Percentiles rank a stretch among this genome's conserved stretches.
phyloP scores from a whole-genome alignment of 768 basidiomycete genomes.

The Hortiboletus flavorubellus region DNA sequence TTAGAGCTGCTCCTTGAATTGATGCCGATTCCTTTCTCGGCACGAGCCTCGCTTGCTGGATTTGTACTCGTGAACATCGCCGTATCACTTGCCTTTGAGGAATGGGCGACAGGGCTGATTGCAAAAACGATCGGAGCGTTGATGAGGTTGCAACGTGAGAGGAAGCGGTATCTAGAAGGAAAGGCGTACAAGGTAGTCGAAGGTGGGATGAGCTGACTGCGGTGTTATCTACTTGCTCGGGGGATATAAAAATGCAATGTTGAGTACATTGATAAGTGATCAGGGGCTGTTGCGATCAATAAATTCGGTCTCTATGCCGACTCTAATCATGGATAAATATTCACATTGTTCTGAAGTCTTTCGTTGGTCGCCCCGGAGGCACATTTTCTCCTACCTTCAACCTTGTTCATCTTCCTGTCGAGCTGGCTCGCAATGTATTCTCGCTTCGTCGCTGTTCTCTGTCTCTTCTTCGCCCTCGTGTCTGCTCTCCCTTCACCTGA shows the following conservation, averaged over 20 bases:
- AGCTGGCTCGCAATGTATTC: conserved; percentile 37
- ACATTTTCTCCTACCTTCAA: conserved; percentile 15
- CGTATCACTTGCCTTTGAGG: conserved; percentile 72
- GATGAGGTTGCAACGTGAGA: conserved; percentile 38
- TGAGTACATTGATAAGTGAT: background rate
- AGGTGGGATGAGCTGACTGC: conserved; percentile 51
- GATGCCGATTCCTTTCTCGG: conserved; percentile 67
- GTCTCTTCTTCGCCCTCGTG: conserved; percentile 24
- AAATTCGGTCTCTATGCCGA: conserved; percentile 20
- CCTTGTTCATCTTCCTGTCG: conserved; percentile 7
- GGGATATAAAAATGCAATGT: background rate
- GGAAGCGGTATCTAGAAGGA: conserved; percentile 53
- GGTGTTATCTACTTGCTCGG: background rate
- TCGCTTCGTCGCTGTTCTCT: conserved; percentile 20
- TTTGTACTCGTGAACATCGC: conserved; percentile 69
- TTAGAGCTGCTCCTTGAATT: conserved; percentile 68
- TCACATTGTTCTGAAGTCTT: background rate
- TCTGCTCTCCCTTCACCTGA: conserved; percentile 27
- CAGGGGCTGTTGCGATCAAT: background rate
- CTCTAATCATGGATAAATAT: background rate
- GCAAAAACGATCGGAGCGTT: conserved; percentile 51
- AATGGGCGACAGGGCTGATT: conserved; percentile 61
- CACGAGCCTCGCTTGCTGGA: conserved; percentile 63
- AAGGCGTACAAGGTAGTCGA: conserved; percentile 88
- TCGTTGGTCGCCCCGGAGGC: conserved; percentile 33